Evolutionary conservation across 2,329 filamentous ascomycete genomes (phyloP).

Genomic region (Fusarium armeniacum): DNA sequence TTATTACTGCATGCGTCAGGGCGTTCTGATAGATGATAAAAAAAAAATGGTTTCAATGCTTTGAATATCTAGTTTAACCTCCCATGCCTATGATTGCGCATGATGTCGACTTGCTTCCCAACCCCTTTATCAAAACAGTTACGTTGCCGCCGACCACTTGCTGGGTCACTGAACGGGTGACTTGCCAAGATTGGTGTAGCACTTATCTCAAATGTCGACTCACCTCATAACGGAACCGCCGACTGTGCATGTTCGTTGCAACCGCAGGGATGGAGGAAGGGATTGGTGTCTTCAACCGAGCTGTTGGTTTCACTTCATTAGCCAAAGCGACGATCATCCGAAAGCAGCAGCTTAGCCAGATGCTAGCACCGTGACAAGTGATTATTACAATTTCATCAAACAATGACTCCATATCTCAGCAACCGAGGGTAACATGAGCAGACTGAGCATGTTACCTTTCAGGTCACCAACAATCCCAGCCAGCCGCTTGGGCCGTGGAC

Average conservation of each 20-base stretch:
- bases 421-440: constrained; percentile 35
- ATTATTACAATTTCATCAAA: constrained; percentile 29
- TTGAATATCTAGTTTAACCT: constrained; percentile 21
- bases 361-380: constrained; percentile 14
- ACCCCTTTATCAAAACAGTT: constrained; percentile 23
- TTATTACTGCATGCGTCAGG: constrained; percentile 46
- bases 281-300: constrained; percentile 33
- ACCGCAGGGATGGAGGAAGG: constrained; percentile 27
- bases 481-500: constrained; percentile 29
- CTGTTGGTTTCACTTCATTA: constrained; percentile 41
- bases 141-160: constrained; percentile 14
- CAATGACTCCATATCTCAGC: constrained; percentile 23
- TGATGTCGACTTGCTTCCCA: constrained; percentile 17
- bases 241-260: constrained; percentile 21
- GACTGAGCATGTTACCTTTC: constrained; percentile 33
- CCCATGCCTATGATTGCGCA: constrained; percentile 11
- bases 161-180: constrained; percentile 20
- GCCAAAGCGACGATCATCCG: constrained; percentile 33
- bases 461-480: constrained; percentile 32
- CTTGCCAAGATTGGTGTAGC: constrained; percentile 37
- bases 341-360: constrained; percentile 28
- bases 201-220: constrained; percentile 30
- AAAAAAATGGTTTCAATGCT: constrained; percentile 45
- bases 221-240: constrained; percentile 29
- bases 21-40: constrained; percentile 51